These are phyloP conservation scores for Cladosporium sp. DNA, from an alignment of 2,329 filamentous ascomycete genomes.

Conservation along the genomic window DNA sequence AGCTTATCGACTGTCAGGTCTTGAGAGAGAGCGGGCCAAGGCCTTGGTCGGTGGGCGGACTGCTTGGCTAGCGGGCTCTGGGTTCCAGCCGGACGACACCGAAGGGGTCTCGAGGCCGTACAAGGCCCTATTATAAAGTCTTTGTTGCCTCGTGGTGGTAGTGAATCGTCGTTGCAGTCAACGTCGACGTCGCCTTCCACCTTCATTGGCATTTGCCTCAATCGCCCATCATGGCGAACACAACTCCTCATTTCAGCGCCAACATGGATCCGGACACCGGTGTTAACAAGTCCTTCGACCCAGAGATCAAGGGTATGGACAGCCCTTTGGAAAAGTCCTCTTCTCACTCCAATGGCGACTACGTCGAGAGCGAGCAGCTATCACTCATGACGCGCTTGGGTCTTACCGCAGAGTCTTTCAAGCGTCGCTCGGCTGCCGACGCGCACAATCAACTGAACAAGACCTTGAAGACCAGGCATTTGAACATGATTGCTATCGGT, in stretches of 20 bases:
- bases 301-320: constrained; percentile 11
- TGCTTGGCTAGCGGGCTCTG: constrained; percentile 14
- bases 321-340: constrained; percentile 7
- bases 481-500: constrained; percentile 39
- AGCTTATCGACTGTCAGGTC: constrained; percentile 17
- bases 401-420: constrained; percentile 34
- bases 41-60: constrained; percentile 12
- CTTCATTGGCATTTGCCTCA: constrained; percentile 7
- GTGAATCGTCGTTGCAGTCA: not conserved
- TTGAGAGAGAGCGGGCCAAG: constrained; percentile 15
- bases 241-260: constrained; percentile 7
- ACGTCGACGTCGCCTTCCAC: constrained; percentile 7
- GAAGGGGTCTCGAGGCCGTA: constrained; percentile 10
- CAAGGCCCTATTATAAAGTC: constrained; percentile 11
- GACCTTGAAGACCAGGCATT: constrained; percentile 33
- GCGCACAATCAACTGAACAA: constrained; percentile 37
- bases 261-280: constrained; percentile 52
- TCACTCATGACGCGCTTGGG: constrained; percentile 33
- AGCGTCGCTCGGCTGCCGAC: constrained; percentile 31
- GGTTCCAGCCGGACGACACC: constrained; percentile 17
- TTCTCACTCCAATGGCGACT: constrained; percentile 16
- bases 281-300: constrained; percentile 58
- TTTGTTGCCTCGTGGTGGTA: constrained; percentile 11
- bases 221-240: constrained; percentile 16
- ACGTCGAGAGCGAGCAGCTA: constrained; percentile 20